Percentiles rank a stretch among this genome's conserved stretches.
Evolutionary conservation across 2,329 filamentous ascomycete species (phyloP).

Genomic region (Ceratocystis albifundus): DNA sequence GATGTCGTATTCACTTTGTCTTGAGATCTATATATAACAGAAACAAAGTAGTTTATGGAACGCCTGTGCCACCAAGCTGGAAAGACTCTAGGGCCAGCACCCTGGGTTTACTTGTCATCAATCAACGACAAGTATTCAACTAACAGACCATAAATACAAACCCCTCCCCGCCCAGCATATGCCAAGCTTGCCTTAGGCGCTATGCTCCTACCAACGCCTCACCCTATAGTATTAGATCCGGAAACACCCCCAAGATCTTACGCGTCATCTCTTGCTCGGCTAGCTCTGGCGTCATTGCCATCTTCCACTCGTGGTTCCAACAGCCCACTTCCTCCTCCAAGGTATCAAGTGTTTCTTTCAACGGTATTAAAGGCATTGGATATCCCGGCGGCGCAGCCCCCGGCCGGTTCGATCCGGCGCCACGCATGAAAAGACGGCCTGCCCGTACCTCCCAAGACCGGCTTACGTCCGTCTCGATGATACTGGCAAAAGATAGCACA

Average conservation of each 20-base stretch:
- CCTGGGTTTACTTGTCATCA: no score
- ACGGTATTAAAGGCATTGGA: constrained; percentile 6
- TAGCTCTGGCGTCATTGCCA: constrained; percentile 3
- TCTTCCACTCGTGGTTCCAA: constrained; percentile 14
- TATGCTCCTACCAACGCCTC: no score
- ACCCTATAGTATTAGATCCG: neutral
- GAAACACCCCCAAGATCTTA: neutral
- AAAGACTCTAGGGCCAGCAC: no score
- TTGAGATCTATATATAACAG: no score
- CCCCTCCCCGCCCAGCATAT: no score
- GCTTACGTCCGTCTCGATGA: constrained; percentile 28
- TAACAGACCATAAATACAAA: no score
- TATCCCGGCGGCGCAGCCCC: constrained; percentile 15
- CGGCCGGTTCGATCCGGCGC: constrained; percentile 17
- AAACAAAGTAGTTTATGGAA: no score
- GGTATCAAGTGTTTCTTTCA: neutral
- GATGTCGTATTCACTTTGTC: no score
- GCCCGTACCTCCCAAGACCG: constrained; percentile 24
- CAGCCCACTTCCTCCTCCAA: neutral
- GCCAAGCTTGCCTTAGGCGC: no score
- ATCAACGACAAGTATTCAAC: no score
- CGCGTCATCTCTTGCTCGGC: neutral
- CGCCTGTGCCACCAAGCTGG: no score
- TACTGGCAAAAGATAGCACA: constrained; percentile 30
- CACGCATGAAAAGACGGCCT: constrained; percentile 24